Evolutionary conservation across 2,329 filamentous ascomycete genomes (phyloP), one percentile per base, ranked within the genome.

Genomic region (Westerdykella aurantiaca): DNA sequence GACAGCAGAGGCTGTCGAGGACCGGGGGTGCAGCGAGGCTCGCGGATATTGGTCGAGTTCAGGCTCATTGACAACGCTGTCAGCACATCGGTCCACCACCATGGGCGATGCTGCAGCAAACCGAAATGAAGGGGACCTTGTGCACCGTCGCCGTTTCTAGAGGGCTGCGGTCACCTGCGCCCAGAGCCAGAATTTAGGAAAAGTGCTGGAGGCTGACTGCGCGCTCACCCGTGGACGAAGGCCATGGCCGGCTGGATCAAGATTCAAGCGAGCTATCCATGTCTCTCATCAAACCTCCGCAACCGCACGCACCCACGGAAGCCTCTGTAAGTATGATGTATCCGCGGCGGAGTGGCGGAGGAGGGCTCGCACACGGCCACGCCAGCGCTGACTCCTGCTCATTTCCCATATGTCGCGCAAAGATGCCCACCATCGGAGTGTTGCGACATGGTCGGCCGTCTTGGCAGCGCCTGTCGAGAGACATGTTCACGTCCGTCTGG

Each of bases 81-180:
- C 60, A 62, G 58, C 60, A 53, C 44, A 47, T 55, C 50, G 54
- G 56, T 57, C 60, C 62, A 58, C 51, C 48, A 51, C 54, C 42
- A 54, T 59, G 64, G 61, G 53, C 55, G 59, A 66, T 64, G 54
- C 57, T 65, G 60, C 60, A 64, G 56, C 47, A 39, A 56, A 52
- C 64, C 62, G 63, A 67, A 67, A 67, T 67, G 60, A 64, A 56
- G 66, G 61, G 63, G 60, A 62, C 51, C 48, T 44, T 54, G 63
- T 66, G 53, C 56, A 42, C 57, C 61, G 53, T 62, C 46, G 50
- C 48, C 43, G 18, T 51, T 46, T 51, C 41, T 43, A 22, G 42
- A 17, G 31, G 41, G 38, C 45, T 37, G 43, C 34, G 17, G 33
- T 13, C 33, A 35, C 33, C 33, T 35, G 33, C 9, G 18, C 31